Conservation (phyloP, 2,329 filamentous ascomycete genomes). For the Plectosphaerella sp. region DNA sequence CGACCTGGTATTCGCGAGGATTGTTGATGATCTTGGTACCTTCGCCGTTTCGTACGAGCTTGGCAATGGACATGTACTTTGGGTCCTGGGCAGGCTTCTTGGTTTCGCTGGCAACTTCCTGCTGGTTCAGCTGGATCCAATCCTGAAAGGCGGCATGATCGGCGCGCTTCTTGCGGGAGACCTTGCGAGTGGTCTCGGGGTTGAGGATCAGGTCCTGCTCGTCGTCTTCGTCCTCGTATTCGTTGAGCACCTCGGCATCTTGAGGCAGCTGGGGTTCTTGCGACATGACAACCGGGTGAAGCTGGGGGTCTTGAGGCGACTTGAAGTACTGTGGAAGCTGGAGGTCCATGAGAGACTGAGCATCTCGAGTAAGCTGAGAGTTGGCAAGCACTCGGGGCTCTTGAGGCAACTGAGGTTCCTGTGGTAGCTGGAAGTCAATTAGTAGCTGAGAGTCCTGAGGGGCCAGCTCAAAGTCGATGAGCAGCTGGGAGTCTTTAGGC, state of each 20-base stretch:
- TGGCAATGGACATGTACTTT: slow-evolving; percentile 23
- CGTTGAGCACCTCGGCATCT: neutral
- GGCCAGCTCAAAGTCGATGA: no score
- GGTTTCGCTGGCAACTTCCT: slow-evolving; percentile 24
- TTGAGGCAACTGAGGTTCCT: no score
- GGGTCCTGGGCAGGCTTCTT: slow-evolving; percentile 18
- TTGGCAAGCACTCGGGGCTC: no score
- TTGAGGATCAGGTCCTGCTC: slow-evolving; percentile 18
- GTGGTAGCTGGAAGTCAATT: no score
- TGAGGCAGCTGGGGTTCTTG: neutral
- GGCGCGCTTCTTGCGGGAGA: slow-evolving; percentile 42
- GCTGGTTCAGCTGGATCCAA: slow-evolving; percentile 31
- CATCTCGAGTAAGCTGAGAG: no score
- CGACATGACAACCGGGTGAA: no score
- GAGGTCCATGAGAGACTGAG: no score
- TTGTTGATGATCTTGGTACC: slow-evolving; percentile 61
- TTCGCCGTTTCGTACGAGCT: slow-evolving; percentile 29
- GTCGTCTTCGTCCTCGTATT: slow-evolving; percentile 1
- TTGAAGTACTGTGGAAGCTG: no score
- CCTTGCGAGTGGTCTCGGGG: slow-evolving; percentile 25
- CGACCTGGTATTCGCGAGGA: slow-evolving; percentile 85
- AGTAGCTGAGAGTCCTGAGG: no score
- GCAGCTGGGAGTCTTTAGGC: no score
- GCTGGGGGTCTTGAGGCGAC: no score
- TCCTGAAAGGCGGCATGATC: slow-evolving; percentile 47